Base-by-base conservation (phyloP, 2,329 filamentous ascomycete species). In the Septoria linicola region DNA sequence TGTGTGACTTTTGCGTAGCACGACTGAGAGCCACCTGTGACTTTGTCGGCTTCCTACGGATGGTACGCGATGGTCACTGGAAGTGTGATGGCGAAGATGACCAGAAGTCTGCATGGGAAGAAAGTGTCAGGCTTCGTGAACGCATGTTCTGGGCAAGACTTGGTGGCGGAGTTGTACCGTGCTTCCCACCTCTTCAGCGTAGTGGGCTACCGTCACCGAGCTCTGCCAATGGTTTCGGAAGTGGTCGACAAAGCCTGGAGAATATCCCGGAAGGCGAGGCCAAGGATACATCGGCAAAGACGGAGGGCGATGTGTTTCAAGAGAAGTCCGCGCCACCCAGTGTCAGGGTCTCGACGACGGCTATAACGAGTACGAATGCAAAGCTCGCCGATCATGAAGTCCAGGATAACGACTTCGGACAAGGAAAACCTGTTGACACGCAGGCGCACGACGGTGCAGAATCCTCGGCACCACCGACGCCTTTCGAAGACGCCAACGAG, bases 81-180 rank as follows among this genome's bases (percentile, higher is more conserved):
- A 83, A 88, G 43, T 85, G 87, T 10, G 88, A 91, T 40, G 88
- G 87, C 50, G 82, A 87, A 32, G 89, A 93, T 42, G 88, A 90
- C 27, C 89, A 95, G 25, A 89, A 87, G 65, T 82, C 83, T 21
- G 89, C 90, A 0, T 99, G 93, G 93, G 92, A 97, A 67, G 93
- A 99, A 73, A 89, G 89, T 51, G 87, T 96, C 8, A 82, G 87
- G 23, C 72, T 97, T 41, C 80, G 93, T 43, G 93, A 99, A 69
- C 85, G 92, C 61, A 96, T 99, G 87, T 99, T 99, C 68, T 99
- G 93, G 93, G 83, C 88, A 43, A 82, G 93, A 49, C 83, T 99
- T 45, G 92, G 92, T 20, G 93, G 91, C 21, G 93, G 93, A 11
- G 89, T 99, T 2, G 74, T 97, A 10, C 93, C 92, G 1, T 76